Conservation (phyloP, 371 early-diverging fungal species). For the Basidiobolus meristosporus region DNA sequence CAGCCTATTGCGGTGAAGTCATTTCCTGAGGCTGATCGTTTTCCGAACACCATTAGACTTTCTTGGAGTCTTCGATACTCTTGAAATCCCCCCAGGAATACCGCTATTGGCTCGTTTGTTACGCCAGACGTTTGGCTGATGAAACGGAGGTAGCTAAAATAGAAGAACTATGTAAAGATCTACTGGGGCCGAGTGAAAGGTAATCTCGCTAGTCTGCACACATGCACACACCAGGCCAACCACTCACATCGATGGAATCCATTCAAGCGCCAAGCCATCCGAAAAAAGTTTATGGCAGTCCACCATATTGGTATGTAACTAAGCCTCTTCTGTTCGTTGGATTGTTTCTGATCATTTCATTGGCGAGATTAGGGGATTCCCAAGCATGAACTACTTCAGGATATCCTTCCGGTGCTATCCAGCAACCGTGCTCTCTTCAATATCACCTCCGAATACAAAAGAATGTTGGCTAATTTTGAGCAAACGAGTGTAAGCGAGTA, state of each 20-base stretch:
- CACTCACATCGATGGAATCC: too few relatives aligned
- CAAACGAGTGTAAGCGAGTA: too few relatives aligned
- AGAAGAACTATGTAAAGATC: slow-evolving; percentile 48
- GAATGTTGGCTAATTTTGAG: slow-evolving; percentile 4
- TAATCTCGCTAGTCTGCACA: slow-evolving; percentile 5
- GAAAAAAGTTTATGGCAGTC: slow-evolving; percentile 4
- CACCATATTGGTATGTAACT: background rate
- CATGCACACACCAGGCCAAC: too few relatives aligned
- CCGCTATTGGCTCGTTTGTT: slow-evolving; percentile 35
- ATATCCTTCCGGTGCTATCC: slow-evolving; percentile 21
- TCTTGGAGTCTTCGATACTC: slow-evolving; percentile 32
- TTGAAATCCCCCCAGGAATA: slow-evolving; percentile 40
- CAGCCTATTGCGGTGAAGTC: background rate
- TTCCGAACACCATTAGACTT: slow-evolving; percentile 16
- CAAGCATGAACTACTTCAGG: slow-evolving; percentile 23
- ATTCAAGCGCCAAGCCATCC: background rate
- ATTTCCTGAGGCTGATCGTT: background rate
- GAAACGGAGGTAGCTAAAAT: slow-evolving; percentile 35
- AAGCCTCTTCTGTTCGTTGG: background rate
- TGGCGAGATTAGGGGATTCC: slow-evolving; percentile 9
- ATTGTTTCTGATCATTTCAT: background rate
- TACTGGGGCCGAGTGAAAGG: slow-evolving; percentile 36
- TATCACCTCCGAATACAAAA: slow-evolving; percentile 14
- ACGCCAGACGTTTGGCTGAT: slow-evolving; percentile 45
- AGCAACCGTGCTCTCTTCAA: slow-evolving; percentile 23